Percentiles rank a stretch among this genome's conserved stretches.
Evolutionary conservation across 306 rosid species (phyloP).

Genomic region (Mimosa pudica): DNA sequence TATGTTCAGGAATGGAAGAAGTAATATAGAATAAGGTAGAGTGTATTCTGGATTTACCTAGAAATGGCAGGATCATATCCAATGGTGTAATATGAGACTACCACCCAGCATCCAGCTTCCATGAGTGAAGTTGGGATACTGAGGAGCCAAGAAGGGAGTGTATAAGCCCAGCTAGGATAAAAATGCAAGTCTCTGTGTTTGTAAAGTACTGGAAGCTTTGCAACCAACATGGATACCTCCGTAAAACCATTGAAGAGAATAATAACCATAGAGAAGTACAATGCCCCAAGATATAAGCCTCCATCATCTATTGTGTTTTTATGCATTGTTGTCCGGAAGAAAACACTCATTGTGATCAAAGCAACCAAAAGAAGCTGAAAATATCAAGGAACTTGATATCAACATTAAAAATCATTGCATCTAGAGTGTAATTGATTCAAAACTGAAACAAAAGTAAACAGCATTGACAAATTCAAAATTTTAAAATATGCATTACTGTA

Average conservation of each 20-base stretch:
- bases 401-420: conserved; percentile 17
- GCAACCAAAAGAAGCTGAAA: conserved; percentile 90
- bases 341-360: conserved; percentile 93
- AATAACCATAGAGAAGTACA: conserved; percentile 95
- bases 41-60: conserved; percentile 52
- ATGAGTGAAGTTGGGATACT: conserved; percentile 84
- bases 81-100: conserved; percentile 79
- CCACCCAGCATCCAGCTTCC: conserved; percentile 97
- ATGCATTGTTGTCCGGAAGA: conserved; percentile 92
- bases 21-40: conserved; percentile 21
- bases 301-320: conserved; percentile 85
- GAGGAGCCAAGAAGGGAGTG: conserved; percentile 91
- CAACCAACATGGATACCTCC: conserved; percentile 96
- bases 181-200: conserved; percentile 96
- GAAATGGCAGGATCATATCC: conserved; percentile 91
- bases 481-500: background rate
- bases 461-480: background rate
- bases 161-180: conserved; percentile 96
- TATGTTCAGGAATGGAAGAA: no score
- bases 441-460: background rate
- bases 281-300: conserved; percentile 85
- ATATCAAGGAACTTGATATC: conserved; percentile 17
- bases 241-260: conserved; percentile 98
- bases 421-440: conserved; percentile 21
- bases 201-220: conserved; percentile 96